Conservation (phyloP, 108 stramenopile genomes). For the Chaetoceros tenuissimus region DNA sequence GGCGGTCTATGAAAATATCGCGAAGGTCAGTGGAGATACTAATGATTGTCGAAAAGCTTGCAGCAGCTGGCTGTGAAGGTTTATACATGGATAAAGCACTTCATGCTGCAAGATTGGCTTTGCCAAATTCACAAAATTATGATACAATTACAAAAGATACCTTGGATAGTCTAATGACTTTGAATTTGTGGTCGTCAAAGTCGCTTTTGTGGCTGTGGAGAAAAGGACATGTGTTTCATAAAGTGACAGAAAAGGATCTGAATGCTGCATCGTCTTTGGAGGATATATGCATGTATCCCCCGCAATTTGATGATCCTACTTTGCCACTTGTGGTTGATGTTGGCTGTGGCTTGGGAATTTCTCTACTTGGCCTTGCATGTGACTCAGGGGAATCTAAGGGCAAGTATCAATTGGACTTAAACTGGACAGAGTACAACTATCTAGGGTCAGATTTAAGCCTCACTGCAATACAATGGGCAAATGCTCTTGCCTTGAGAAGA, state of each 20-base stretch:
- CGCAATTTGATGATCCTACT: slow-evolving; percentile 41
- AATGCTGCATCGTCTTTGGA: too few species aligned
- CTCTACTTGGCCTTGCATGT: slow-evolving; percentile 46
- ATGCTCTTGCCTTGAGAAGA: slow-evolving; percentile 45
- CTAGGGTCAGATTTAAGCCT: slow-evolving; percentile 60
- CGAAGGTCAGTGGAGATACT: background rate
- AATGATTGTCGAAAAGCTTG: background rate
- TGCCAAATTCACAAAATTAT: too few species aligned
- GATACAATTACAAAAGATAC: too few species aligned
- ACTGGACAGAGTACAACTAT: slow-evolving; percentile 52
- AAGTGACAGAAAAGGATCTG: too few species aligned
- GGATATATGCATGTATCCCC: too few species aligned
- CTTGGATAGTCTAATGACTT: background rate
- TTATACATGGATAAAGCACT: background rate
- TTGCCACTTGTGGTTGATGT: slow-evolving; percentile 68
- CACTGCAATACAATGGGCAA: slow-evolving; percentile 44
- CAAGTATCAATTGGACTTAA: slow-evolving; percentile 5
- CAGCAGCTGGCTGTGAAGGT: background rate
- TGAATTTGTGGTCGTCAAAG: too few species aligned
- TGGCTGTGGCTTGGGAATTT: slow-evolving; percentile 73
- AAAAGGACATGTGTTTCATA: too few species aligned
- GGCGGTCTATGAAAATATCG: background rate
- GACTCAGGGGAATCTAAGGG: background rate
- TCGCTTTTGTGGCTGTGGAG: too few species aligned
- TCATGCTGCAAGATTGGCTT: too few species aligned